Conservation (phyloP, 2,329 filamentous ascomycete species). For the Penicillium sp. region DNA sequence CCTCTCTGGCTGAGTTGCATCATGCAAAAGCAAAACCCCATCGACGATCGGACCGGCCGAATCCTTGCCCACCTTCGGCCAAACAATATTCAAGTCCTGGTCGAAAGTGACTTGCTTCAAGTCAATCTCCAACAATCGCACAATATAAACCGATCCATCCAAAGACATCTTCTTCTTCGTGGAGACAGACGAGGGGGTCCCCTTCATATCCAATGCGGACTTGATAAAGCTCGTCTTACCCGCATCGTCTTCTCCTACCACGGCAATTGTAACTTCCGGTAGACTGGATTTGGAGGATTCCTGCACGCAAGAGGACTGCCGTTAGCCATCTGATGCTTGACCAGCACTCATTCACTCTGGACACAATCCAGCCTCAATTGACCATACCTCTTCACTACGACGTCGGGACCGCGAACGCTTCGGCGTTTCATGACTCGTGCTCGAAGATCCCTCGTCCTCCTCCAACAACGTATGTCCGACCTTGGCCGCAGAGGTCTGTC, state of each 20-base stretch:
- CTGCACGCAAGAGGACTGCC: constrained; percentile 19
- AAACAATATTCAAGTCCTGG: constrained; percentile 52
- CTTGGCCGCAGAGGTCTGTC: constrained; percentile 27
- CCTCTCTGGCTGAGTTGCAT: constrained; percentile 79
- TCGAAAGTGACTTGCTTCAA: constrained; percentile 59
- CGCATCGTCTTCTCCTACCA: constrained; percentile 60
- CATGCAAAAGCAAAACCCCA: constrained; percentile 84
- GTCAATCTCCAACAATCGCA: constrained; percentile 63
- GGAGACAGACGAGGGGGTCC: constrained; percentile 46
- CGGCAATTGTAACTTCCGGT: constrained; percentile 64
- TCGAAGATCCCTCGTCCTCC: constrained; percentile 36
- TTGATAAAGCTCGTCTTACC: constrained; percentile 67
- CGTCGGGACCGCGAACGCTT: constrained; percentile 23
- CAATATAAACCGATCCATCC: constrained; percentile 61
- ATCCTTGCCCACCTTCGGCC: constrained; percentile 65
- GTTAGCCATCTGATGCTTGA: constrained; percentile 22
- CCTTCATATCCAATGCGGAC: constrained; percentile 60
- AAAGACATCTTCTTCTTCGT: constrained; percentile 62
- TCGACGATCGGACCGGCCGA: constrained; percentile 77
- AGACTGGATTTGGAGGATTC: constrained; percentile 40
- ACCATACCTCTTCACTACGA: constrained; percentile 36
- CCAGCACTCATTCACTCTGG: neutral
- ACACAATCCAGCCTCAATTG: neutral
- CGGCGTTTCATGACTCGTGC: constrained; percentile 22
- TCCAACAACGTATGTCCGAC: constrained; percentile 37